A percentile compares a stretch with the other conserved stretches of the same genome.
Evolutionary conservation across 495 filamentous ascomycete genomes (phyloP).

Genomic region (Penicillium samsonianum): DNA sequence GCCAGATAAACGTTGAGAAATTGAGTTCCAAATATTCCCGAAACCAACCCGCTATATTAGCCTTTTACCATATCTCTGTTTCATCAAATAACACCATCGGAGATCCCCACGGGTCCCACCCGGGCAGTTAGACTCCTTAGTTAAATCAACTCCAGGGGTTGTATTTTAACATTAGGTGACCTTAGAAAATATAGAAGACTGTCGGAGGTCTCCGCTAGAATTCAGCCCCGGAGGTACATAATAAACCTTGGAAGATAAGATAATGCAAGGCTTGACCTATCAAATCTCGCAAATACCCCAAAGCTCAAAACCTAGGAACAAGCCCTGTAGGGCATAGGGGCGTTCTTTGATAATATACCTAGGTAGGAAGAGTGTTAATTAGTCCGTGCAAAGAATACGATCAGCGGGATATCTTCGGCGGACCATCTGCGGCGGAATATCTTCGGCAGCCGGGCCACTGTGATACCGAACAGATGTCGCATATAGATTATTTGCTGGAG

Average conservation of each 20-base stretch:
- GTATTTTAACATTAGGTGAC: too few species aligned
- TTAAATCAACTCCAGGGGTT: too few species aligned
- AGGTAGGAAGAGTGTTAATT: neutral
- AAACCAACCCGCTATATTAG: constrained; percentile 6
- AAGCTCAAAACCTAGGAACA: neutral
- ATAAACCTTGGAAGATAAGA: too few species aligned
- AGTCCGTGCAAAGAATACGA: neutral
- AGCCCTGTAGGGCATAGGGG: neutral
- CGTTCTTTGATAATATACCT: neutral
- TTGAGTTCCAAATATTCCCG: constrained; percentile 11
- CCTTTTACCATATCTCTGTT: constrained; percentile 10
- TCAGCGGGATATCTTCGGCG: neutral
- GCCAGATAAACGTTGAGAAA: neutral
- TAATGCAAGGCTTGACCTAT: neutral
- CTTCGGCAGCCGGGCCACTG: neutral
- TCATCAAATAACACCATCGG: constrained; percentile 8
- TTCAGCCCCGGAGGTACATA: too few species aligned
- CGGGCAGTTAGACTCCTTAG: too few species aligned
- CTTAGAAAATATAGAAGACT: neutral
- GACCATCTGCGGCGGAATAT: too few species aligned
- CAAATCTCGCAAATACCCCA: neutral
- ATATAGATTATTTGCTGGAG: neutral
- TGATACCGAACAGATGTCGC: neutral
- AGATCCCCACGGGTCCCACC: constrained; percentile 14
- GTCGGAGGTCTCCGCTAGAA: constrained; percentile 8